Percentiles rank a stretch among this genome's conserved stretches.
These are phyloP conservation scores for Lachancea fermentati DNA, from an alignment of 805 yeast species.

Conservation along the genomic window DNA sequence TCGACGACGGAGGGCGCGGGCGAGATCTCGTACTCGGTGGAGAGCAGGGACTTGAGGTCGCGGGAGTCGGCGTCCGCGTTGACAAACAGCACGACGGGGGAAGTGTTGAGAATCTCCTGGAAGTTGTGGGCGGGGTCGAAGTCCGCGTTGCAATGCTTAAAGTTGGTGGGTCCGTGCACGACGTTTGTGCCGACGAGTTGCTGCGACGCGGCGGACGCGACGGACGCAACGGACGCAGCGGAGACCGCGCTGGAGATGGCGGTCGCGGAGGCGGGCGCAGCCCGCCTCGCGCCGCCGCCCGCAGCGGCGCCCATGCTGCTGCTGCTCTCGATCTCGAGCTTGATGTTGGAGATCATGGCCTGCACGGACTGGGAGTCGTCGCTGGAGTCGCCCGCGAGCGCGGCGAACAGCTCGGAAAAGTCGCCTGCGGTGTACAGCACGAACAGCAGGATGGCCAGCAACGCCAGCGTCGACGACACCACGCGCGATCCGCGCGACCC, in stretches of 20 bases:
- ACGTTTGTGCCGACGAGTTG: slow-evolving; percentile 4
- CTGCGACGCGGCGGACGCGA: not conserved
- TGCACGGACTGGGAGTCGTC: slow-evolving; percentile 6
- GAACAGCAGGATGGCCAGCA: slow-evolving; percentile 6
- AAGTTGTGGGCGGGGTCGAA: slow-evolving; percentile 28
- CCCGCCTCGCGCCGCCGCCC: not conserved
- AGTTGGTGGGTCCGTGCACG: slow-evolving; percentile 8
- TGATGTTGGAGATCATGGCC: slow-evolving; percentile 6
- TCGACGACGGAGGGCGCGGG: slow-evolving; percentile 77
- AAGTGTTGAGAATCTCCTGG: slow-evolving; percentile 46
- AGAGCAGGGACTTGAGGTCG: slow-evolving; percentile 56
- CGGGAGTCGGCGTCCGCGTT: slow-evolving; percentile 63
- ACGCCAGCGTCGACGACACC: slow-evolving; percentile 4
- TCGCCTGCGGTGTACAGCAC: slow-evolving; percentile 8
- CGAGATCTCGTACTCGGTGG: slow-evolving; percentile 54
- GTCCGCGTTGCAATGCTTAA: slow-evolving; percentile 1
- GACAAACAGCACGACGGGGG: slow-evolving; percentile 59
- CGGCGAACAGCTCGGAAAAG: not conserved
- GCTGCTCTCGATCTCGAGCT: slow-evolving; percentile 7
- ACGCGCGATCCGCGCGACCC: slow-evolving; percentile 5
- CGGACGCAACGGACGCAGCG: not conserved
- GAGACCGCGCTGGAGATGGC: not conserved
- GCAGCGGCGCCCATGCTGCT: slow-evolving; percentile 1
- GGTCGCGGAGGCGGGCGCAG: not conserved
- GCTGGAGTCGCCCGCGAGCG: not conserved